Evolutionary conservation across 176 grass and related monocot species (phyloP).

Genomic region (Rhipidocladum racemiflorum): DNA sequence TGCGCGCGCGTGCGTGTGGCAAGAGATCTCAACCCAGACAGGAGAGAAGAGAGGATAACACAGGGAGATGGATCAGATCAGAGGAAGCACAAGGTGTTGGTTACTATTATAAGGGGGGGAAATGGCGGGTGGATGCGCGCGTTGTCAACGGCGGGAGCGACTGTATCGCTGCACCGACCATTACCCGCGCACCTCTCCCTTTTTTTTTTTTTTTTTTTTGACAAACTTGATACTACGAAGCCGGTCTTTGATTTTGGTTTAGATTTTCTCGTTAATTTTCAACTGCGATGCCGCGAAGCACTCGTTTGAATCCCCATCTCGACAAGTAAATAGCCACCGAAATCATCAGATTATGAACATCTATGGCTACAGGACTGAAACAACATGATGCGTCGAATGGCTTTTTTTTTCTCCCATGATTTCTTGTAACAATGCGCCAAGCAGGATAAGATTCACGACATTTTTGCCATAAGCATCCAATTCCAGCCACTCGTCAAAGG

Average conservation of each 20-base stretch:
- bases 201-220: background rate
- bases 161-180: background rate
- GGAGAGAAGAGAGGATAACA: background rate
- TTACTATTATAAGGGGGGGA: constrained; percentile 33
- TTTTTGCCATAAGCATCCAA: background rate
- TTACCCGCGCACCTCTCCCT: background rate
- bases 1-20: background rate
- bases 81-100: constrained; percentile 18
- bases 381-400: background rate
- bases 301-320: too few species aligned
- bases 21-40: background rate
- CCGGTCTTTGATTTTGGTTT: background rate
- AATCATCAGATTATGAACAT: background rate
- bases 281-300: background rate
- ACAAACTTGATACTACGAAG: background rate
- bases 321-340: background rate
- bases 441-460: background rate
- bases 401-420: background rate
- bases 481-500: background rate
- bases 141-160: background rate
- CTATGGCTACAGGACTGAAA: background rate
- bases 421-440: background rate
- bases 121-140: background rate
- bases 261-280: background rate
- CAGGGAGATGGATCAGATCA: background rate